Base-by-base conservation (phyloP, 2,329 filamentous ascomycete genomes). In the Colletotrichum australisinense region DNA sequence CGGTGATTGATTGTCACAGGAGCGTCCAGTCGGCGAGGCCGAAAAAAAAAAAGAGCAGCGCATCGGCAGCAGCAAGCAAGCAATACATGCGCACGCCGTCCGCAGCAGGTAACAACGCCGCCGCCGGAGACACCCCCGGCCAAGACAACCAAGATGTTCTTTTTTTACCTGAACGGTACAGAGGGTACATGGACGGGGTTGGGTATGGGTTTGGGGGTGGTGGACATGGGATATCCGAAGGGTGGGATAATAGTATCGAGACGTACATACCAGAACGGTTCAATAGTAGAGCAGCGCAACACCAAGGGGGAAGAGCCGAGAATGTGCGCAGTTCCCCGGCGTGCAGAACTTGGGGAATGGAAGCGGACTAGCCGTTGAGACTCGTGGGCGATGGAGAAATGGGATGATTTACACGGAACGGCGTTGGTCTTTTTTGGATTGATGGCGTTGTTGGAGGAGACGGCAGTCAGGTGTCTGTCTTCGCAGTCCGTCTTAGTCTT, bases 1-100 rank as follows among this genome's bases (percentile, higher is more conserved):
- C 58, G 53, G 69, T 69, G 65, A 63, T 69, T 72, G 69, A 63
- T 69, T 72, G 69, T 63, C 55, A 60, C 46, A 69, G 66, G 68
- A 59, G 42, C 24, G 52, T 42, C 38, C 38, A 42, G 38, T 56
- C n/a, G 22, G 63, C 22, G 30, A 24, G 49, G 56, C 24, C 26
- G 38, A 42, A 22, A 52, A 57, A 22, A 52, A 57, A 52, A 57
- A 52, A 28, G 26, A 42, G 59, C 38, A 42, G 59, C 55, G 22
- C 60, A 63, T 53, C 62, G 32, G 62, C 26, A 63, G 46, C 62
- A 63, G 12, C 11, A 16, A 59, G 64, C 38, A 22, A 59, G 64
- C 38, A 22, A 63, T 30, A 55, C 42, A 49, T 49, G 19, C 42
- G 42, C 38, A 49, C 24, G 4, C 8, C 30, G 46, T 24, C 52